These are phyloP conservation scores for Cutaneotrichosporon sp. DNA, from an alignment of 1,284 basidiomycete species.

Conservation along the genomic window DNA sequence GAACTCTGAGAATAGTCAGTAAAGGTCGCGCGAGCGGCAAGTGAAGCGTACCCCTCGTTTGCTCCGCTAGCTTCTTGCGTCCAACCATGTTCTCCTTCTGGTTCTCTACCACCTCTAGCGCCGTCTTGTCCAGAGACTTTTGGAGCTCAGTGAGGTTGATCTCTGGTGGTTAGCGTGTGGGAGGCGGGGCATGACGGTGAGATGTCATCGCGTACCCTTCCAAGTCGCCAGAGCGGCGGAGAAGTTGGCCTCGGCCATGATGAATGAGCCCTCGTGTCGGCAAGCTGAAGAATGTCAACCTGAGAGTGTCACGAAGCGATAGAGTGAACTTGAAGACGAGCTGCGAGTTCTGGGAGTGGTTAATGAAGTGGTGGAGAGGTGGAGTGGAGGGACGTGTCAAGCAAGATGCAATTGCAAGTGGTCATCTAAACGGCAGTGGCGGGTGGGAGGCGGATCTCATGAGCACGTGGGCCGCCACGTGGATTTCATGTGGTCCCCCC, in stretches of 20 bases:
- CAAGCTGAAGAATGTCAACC: no score
- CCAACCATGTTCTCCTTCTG: slow-evolving; percentile 92
- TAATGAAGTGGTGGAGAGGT: no score
- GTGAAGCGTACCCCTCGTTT: slow-evolving; percentile 68
- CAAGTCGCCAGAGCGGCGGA: slow-evolving; percentile 78
- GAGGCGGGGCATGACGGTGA: background rate
- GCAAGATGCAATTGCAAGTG: no score
- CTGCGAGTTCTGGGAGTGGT: no score
- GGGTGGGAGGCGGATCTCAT: no score
- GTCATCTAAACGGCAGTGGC: no score
- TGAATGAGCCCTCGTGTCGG: no score
- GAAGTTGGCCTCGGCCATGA: slow-evolving; percentile 58
- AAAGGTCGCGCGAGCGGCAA: no score
- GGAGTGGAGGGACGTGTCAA: no score
- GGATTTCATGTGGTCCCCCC: no score
- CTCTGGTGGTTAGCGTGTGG: slow-evolving; percentile 52
- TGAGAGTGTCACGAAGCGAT: background rate
- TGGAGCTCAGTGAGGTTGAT: slow-evolving; percentile 87
- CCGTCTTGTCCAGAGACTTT: slow-evolving; percentile 81
- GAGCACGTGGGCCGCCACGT: no score
- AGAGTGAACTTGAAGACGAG: no score
- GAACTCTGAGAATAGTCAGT: slow-evolving; percentile 63
- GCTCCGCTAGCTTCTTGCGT: slow-evolving; percentile 86
- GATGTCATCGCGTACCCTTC: slow-evolving; percentile 59
- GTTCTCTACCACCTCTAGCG: slow-evolving; percentile 91